Conservation (phyloP, 345 rosid genomes). For the Euphorbia tirucalli region DNA sequence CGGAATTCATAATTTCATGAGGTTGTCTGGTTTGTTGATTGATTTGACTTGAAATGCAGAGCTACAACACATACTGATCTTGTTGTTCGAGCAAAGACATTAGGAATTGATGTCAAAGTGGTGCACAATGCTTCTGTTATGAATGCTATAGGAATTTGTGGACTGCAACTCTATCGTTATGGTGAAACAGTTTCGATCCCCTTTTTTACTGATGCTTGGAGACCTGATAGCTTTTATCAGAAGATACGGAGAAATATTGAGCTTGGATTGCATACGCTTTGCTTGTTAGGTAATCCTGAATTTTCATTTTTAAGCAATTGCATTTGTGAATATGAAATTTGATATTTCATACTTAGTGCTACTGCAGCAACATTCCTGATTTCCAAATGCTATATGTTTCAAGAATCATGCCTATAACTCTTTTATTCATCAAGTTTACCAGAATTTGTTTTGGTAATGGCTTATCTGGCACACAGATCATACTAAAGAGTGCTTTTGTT, state of each 20-base stretch:
- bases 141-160: constrained; percentile 92
- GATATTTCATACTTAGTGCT: no score
- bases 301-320: neutral
- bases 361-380: neutral
- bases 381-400: neutral
- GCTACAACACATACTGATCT: constrained; percentile 94
- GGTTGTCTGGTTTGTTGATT: neutral
- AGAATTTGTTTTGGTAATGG: neutral
- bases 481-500: neutral
- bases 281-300: constrained; percentile 59
- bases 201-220: constrained; percentile 83
- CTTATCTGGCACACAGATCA: neutral
- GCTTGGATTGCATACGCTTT: constrained; percentile 86
- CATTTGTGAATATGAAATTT: neutral
- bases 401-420: neutral
- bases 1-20: neutral
- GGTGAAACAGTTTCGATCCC: constrained; percentile 93
- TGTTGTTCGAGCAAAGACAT: constrained; percentile 82
- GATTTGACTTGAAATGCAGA: constrained; percentile 37
- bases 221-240: constrained; percentile 91
- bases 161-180: constrained; percentile 83
- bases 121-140: constrained; percentile 91
- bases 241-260: constrained; percentile 59
- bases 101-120: constrained; percentile 67
- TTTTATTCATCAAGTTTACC: neutral